Evolutionary conservation across 331 rosid species (phyloP), one percentile per base, ranked within the genome.

Genomic region (Malus hybrid): DNA sequence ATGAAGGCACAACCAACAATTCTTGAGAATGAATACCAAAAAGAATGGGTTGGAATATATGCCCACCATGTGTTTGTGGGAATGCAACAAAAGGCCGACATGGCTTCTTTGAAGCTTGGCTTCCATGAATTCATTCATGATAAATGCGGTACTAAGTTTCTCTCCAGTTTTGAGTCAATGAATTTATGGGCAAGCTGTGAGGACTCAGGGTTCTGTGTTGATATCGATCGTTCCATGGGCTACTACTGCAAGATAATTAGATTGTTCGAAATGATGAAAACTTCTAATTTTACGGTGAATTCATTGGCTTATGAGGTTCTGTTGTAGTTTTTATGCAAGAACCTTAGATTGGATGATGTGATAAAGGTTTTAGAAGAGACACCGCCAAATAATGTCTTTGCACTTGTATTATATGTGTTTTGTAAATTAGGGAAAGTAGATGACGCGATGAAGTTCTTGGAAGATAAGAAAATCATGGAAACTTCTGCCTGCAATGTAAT

Each of bases 401-500:
- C 88, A 67, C 80, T 76, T 57, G 70, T 85, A 62, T 76, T 90
- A 61, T 67, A 88, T 71, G 80, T 82, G 77, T 88, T 85, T 67
- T 90, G 88, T 79, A 79, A 72, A 52, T 77, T 88, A 16, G 90
- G 88, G 81, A 90, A 88, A 73, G 77, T 89, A 73, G 80, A 85
- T 5, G 93, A 91, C 63, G 97, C 95, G 78, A 46, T 86, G 50
- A 31, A 76, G 72, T 91, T 90, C 56, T 80, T 93, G 82, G 89
- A 90, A 34, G 93, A 88, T 31, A 87, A 73, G 29, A 60, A 82
- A 64, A 78, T 85, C 69, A 70, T 77, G 72, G 90, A 87, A 68
- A 83, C 90, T 72, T 87, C 88, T 67, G 85, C 96, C 68, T 80
- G 88, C 86, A 87, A 91, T 79, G 86, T 83, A 22, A 79, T 93